Percentiles rank a stretch among this genome's conserved stretches.
phyloP scores from a whole-genome alignment of 306 rosid genomes.

The Quercus bicolor region DNA sequence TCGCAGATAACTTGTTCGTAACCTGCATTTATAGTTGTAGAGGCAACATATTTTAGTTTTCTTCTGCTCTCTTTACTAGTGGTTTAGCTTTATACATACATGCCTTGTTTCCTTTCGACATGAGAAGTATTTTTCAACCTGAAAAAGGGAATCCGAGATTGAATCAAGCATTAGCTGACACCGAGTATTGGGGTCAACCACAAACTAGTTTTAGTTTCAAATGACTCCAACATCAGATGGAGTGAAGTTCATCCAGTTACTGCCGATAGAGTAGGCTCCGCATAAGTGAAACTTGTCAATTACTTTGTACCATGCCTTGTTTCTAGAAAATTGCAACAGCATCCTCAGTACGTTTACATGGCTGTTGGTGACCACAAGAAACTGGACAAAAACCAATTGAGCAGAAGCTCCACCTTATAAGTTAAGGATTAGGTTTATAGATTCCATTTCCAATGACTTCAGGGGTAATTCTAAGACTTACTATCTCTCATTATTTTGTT shows the following conservation, averaged over 20 bases:
- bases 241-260: not conserved
- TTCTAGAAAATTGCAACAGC: not conserved
- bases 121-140: not conserved
- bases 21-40: too few species aligned
- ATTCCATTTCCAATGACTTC: constrained; percentile 4
- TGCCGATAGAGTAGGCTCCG: not conserved
- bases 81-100: not conserved
- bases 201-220: not conserved
- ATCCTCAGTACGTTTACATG: not conserved
- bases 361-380: not conserved
- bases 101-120: not conserved
- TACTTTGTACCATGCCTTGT: not conserved
- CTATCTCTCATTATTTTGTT: not conserved
- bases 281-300: not conserved
- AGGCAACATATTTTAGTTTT: too few species aligned
- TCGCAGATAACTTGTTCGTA: too few species aligned
- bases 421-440: constrained; percentile 22
- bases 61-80: too few species aligned
- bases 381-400: constrained; percentile 4
- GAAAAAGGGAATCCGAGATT: not conserved
- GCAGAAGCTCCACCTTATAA: not conserved
- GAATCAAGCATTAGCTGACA: not conserved
- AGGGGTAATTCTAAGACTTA: not conserved
- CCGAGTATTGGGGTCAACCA: not conserved
- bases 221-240: not conserved